Evolutionary conservation across 306 rosid species (phyloP).

Genomic region (Cucumis sativus): Cucumber_9930_V3 NC_026661.2:13123001-13123500

Average conservation of each 20-base stretch:
- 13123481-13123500: constrained; percentile 50
- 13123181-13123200: not conserved
- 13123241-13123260: not conserved
- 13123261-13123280: not conserved
- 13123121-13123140: not conserved
- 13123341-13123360: not conserved
- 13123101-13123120: not conserved
- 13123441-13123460: constrained; percentile 14
- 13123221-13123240: not conserved
- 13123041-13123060: not conserved
- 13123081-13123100: not conserved
- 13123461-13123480: constrained; percentile 17
- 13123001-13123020: not conserved
- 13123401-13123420: constrained; percentile 30
- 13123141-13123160: not conserved
- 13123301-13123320: not conserved
- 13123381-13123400: constrained; percentile 23
- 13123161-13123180: not conserved
- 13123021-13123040: not conserved
- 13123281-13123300: not conserved
- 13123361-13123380: constrained; percentile 15
- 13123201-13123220: not conserved
- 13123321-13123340: not conserved
- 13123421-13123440: constrained; percentile 35
- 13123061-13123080: not conserved